phyloP scores from a whole-genome alignment of 306 rosid species.

The Trifolium dubium region DNA sequence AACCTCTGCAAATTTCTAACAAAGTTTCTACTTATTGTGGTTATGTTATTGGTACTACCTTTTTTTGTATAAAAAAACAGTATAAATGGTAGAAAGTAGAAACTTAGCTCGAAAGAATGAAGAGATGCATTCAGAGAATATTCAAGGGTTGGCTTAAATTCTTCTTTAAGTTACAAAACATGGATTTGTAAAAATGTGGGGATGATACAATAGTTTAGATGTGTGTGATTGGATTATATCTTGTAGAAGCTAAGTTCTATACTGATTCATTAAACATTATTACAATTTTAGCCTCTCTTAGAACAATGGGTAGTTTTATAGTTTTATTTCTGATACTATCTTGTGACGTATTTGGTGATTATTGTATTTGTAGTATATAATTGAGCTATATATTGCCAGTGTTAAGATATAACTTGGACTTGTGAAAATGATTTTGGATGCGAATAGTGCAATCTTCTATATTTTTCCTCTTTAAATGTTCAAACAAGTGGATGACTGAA shows the following conservation, averaged over 20 bases:
- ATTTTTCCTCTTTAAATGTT: not conserved
- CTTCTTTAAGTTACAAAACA: not conserved
- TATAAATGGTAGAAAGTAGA: not conserved
- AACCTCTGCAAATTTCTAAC: conserved; percentile 4
- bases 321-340: conserved; percentile 13
- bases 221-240: not conserved
- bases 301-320: not conserved
- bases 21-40: conserved; percentile 13
- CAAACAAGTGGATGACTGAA: conserved; percentile 9
- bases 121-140: not conserved
- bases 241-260: not conserved
- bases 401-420: not conserved
- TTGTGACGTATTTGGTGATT: conserved; percentile 27
- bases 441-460: not conserved
- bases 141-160: not conserved
- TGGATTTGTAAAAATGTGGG: not conserved
- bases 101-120: not conserved
- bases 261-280: not conserved
- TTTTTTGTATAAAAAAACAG: not conserved
- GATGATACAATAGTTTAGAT: conserved; percentile 20
- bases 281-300: not conserved
- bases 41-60: not conserved
- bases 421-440: conserved; percentile 27
- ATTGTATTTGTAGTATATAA: not conserved
- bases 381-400: not conserved